Conservation (phyloP, 2,329 filamentous ascomycete species). For the Lecanicillium sp. region DNA sequence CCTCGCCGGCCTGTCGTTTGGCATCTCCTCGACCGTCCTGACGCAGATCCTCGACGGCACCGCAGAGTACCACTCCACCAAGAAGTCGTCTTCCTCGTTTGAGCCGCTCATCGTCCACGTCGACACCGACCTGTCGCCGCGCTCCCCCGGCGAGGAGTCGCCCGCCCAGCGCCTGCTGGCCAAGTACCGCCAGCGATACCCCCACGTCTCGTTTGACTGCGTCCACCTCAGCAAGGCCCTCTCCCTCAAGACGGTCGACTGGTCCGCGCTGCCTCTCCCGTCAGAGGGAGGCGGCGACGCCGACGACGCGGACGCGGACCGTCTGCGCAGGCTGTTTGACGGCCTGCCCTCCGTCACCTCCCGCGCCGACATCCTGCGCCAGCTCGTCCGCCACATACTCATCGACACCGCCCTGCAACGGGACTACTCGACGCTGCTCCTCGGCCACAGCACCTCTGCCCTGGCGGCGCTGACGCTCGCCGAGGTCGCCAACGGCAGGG, state of each 20-base stretch:
- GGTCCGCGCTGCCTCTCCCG: conserved; percentile 35
- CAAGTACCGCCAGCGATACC: conserved; percentile 53
- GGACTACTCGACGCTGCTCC: conserved; percentile 63
- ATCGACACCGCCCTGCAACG: conserved; percentile 53
- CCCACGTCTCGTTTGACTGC: conserved; percentile 55
- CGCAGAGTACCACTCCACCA: conserved; percentile 55
- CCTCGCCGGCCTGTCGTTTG: conserved; percentile 75
- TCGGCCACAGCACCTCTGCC: conserved; percentile 80
- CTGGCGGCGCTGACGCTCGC: conserved; percentile 80
- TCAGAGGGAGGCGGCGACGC: conserved; percentile 18
- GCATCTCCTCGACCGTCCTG: conserved; percentile 70
- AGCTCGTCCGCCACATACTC: conserved; percentile 66
- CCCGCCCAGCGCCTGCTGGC: conserved; percentile 38
- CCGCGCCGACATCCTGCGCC: conserved; percentile 61
- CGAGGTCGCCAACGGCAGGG: conserved; percentile 85
- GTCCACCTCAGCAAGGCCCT: conserved; percentile 59
- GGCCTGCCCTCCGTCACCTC: conserved; percentile 67
- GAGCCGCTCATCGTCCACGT: conserved; percentile 55
- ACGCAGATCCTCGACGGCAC: conserved; percentile 69
- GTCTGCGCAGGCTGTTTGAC: conserved; percentile 48
- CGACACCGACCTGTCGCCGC: conserved; percentile 30
- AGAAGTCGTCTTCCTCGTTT: conserved; percentile 59
- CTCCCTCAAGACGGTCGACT: conserved; percentile 42
- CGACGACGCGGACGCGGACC: conserved; percentile 15
- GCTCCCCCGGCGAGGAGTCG: conserved; percentile 12